Evolutionary conservation across 2,329 filamentous ascomycete genomes (phyloP), one percentile per base, ranked within the genome.

Genomic region (Curvularia sp.): DNA sequence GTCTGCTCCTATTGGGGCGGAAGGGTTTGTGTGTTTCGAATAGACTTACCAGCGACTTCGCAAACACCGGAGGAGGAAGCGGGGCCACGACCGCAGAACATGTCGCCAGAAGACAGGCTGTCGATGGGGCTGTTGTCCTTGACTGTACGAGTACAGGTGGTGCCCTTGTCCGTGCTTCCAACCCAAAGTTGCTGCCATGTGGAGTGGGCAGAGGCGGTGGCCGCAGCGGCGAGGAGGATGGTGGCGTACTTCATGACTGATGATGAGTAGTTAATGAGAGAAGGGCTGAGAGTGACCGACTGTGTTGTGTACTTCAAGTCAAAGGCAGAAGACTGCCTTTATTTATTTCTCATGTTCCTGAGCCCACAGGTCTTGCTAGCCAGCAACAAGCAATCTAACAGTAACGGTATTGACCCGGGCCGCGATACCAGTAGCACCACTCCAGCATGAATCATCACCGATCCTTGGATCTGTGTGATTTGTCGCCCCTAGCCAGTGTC

Each of bases 181-280:
- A 77, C 73, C 75, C 75, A 77, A 3, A 77, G 63, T 33, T 77
- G 44, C 53, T 77, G 75, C 72, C 73, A 77, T 66, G 75, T 77
- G 2, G 75, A 73, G 66, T 77, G 75, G 15, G 75, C 74, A 22
- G 74, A 76, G 55, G 72, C 75, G 38, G 70, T 67, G 5, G 71
- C 71, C 51, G 65, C 72, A 12, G 73, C 61, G 39, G 75, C 74
- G 53, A 77, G 68, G 42, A 76, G 51, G 30, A 74, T 61, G 44
- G 74, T 43, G 49, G 66, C 61, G 47, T 72, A 60, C 69, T 74
- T 76, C 74, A 76, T 76, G 7, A 9, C 35, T 18, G 20, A 38
- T 1, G 44, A 44, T 8, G 8, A 15, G 26, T 18, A 15, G n/a
- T 38, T 38, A 18, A 35, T 44, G 22, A 7, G 31, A 39, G 24